Evolutionary conservation across 495 filamentous ascomycete genomes (phyloP).

Genomic region (Immersiella caudata): DNA sequence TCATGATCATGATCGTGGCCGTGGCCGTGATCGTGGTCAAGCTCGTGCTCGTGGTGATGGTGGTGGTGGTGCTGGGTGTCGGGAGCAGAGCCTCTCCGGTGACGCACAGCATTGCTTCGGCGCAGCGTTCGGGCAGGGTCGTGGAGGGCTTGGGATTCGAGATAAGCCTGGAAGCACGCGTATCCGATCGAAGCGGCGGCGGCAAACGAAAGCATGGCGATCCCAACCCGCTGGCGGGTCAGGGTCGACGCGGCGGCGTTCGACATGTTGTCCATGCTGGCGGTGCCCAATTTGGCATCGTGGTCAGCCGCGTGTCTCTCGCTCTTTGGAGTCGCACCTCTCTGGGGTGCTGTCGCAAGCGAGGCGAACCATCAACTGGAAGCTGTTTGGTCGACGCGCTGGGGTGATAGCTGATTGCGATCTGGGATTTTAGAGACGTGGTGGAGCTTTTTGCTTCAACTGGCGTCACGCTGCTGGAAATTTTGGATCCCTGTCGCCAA

Average conservation of each 20-base stretch:
- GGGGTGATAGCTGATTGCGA: neutral
- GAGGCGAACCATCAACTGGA: neutral
- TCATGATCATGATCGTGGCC: slow-evolving; percentile 11
- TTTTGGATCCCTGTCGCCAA: neutral
- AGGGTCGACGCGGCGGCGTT: slow-evolving; percentile 47
- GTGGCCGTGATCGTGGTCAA: slow-evolving; percentile 28
- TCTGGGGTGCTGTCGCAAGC: neutral
- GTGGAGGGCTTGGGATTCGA: slow-evolving; percentile 20
- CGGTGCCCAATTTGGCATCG: slow-evolving; percentile 28
- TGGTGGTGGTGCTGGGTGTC: slow-evolving; percentile 26
- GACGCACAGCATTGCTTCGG: slow-evolving; percentile 62
- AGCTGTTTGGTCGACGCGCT: neutral
- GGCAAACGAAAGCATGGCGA: slow-evolving; percentile 42
- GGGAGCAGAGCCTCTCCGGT: slow-evolving; percentile 42
- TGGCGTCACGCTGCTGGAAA: neutral
- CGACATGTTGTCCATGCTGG: slow-evolving; percentile 40
- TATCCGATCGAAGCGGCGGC: slow-evolving; percentile 42
- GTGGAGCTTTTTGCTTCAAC: slow-evolving; percentile 1
- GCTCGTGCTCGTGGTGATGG: slow-evolving; percentile 29
- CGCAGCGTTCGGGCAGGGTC: slow-evolving; percentile 46
- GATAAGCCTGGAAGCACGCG: slow-evolving; percentile 43
- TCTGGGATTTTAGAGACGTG: neutral
- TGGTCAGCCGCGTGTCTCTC: slow-evolving; percentile 18
- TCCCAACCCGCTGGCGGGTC: slow-evolving; percentile 44
- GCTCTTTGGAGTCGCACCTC: neutral